phyloP scores from a whole-genome alignment of 73 alveolate species.

The Paramecium caudatum region DNA sequence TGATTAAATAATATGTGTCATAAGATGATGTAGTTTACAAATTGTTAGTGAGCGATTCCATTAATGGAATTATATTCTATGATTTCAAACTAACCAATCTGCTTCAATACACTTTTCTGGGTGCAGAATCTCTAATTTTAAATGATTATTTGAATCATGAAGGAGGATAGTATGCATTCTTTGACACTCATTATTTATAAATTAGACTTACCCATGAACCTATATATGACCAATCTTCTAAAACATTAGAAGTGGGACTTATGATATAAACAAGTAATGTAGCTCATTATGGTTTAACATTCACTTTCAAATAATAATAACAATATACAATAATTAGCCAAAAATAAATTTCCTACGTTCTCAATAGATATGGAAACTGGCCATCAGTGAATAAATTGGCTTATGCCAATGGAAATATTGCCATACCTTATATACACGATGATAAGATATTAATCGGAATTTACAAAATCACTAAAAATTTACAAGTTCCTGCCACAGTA shows the following conservation, averaged over 20 bases:
- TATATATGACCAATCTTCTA: background rate
- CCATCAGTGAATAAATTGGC: slow-evolving; percentile 8
- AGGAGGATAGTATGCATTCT: slow-evolving; percentile 2
- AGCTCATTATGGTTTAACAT: slow-evolving; percentile 40
- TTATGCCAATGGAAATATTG: background rate
- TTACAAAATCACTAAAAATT: background rate
- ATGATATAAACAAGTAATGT: slow-evolving; percentile 8
- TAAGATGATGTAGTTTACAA: background rate
- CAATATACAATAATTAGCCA: background rate
- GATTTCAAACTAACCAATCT: background rate
- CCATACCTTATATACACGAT: slow-evolving; percentile 18
- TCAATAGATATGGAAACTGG: slow-evolving; percentile 58
- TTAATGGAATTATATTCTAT: slow-evolving; percentile 1
- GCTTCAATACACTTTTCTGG: background rate
- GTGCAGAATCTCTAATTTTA: slow-evolving; percentile 1
- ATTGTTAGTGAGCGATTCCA: background rate
- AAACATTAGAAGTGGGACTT: background rate
- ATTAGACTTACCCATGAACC: background rate
- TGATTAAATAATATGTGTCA: background rate
- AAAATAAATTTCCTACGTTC: background rate
- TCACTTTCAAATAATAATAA: background rate
- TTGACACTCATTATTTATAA: background rate
- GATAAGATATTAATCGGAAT: background rate
- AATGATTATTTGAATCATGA: slow-evolving; percentile 28
- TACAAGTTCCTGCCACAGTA: background rate